Percentiles rank a stretch among this genome's conserved stretches.
phyloP scores from a whole-genome alignment of 345 rosid genomes.

The Boechera divaricarpa region DNA sequence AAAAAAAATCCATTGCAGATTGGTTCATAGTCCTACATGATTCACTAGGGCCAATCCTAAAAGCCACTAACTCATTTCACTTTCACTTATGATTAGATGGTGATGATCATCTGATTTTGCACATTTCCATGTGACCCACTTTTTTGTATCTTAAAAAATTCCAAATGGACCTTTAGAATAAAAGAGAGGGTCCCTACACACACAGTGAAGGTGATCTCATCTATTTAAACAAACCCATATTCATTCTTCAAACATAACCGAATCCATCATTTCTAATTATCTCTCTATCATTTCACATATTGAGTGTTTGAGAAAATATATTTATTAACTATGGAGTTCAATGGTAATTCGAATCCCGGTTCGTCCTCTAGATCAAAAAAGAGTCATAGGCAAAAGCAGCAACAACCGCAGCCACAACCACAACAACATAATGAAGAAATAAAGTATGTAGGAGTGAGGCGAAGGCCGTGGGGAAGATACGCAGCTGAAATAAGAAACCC shows the following conservation, averaged over 20 bases:
- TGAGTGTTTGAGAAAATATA: slow-evolving; percentile 7
- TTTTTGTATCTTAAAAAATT: slow-evolving; percentile 27
- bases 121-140: slow-evolving; percentile 50
- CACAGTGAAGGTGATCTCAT: slow-evolving; percentile 18
- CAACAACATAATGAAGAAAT: slow-evolving; percentile 45
- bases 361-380: slow-evolving; percentile 68
- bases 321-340: slow-evolving; percentile 34
- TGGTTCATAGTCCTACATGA: slow-evolving; percentile 40
- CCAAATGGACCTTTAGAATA: slow-evolving; percentile 32
- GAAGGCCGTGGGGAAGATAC: slow-evolving; percentile 96
- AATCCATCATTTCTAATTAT: slow-evolving; percentile 17
- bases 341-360: slow-evolving; percentile 42
- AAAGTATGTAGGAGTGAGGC: slow-evolving; percentile 86
- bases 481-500: slow-evolving; percentile 97
- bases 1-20: slow-evolving; percentile 26
- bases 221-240: slow-evolving; percentile 39
- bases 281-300: slow-evolving; percentile 19
- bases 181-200: slow-evolving; percentile 24
- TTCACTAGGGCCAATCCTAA: slow-evolving; percentile 43
- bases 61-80: slow-evolving; percentile 41
- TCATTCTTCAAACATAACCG: slow-evolving; percentile 30
- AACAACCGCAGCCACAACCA: slow-evolving; percentile 47
- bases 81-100: slow-evolving; percentile 47
- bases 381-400: slow-evolving; percentile 40
- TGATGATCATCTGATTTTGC: slow-evolving; percentile 49